phyloP scores from a whole-genome alignment of 225 moss, liverwort and hornwort species.

The Antitrichia curtipendula region DNA sequence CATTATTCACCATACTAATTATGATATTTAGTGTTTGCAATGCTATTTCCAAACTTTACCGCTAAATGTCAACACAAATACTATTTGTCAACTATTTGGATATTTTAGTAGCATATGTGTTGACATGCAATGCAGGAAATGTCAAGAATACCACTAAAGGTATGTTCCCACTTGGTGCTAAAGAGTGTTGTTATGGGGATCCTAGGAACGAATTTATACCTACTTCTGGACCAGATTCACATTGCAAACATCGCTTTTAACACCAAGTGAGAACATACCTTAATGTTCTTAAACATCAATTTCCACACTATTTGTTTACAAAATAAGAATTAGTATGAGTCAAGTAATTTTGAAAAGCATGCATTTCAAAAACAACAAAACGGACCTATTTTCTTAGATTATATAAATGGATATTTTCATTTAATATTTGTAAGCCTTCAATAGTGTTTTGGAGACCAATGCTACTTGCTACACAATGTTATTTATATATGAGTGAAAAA shows the following conservation, averaged over 20 bases:
- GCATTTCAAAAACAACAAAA: not conserved
- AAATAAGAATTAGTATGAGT: too few species aligned
- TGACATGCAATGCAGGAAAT: too few species aligned
- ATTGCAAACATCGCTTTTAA: too few species aligned
- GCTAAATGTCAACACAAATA: not conserved
- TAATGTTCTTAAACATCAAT: not conserved
- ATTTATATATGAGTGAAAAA: not conserved
- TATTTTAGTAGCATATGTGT: not conserved
- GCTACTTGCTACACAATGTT: not conserved
- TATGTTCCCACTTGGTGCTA: too few species aligned
- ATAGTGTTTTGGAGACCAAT: rapidly evolving
- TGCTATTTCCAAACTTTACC: not conserved
- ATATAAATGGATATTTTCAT: not conserved
- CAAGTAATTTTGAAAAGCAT: not conserved
- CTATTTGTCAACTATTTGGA: not conserved
- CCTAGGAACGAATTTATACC: too few species aligned
- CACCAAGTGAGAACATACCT: too few species aligned
- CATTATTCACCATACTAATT: not conserved
- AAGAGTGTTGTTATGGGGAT: too few species aligned
- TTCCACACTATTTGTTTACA: rapidly evolving
- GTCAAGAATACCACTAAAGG: not conserved
- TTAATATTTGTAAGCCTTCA: not conserved
- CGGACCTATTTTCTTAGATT: too few species aligned
- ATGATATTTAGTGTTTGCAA: not conserved
- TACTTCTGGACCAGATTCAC: too few species aligned